Evolutionary conservation across 805 yeast genomes (phyloP), one percentile per base, ranked within the genome.

Genomic region (Cyberlindnera veronae): DNA sequence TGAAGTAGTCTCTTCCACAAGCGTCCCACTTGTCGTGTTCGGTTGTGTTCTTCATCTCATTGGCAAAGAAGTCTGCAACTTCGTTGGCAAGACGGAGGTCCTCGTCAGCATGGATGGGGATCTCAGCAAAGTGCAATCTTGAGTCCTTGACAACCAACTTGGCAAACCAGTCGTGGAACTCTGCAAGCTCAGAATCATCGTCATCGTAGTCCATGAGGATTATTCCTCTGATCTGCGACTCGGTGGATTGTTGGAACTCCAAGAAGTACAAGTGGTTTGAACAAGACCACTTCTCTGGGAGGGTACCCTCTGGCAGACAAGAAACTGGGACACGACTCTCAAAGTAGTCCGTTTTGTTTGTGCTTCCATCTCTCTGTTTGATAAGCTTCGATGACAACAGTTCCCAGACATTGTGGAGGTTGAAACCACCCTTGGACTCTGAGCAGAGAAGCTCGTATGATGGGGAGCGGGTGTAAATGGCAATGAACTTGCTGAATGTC

Each of bases 1-100:
- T 54, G 47, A 77, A 78, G 30, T 62, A 59, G 0, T 54, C 65
- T 30, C 66, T 59, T 2, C 81, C 81, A 6, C 64, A 67, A 6
- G 51, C 45, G 9, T 62, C 62, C 83, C 83, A 77, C 50, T 69
- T 58, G 50, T 78, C 83, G 37, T 62, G 51, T 3, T 49, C 28
- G 4, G 71, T 67, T 2, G 74, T 64, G 49, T 77, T 74, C 49
- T 72, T 74, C 57, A 77, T 58, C 16, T 63, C 58, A 0, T 52
- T 45, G 12, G 64, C 77, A 51, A 77, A 77, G 34, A 61, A 65
- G 9, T 67, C 63, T 14, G 77, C 61, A 47, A 69, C 54, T 5
- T 38, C 8, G 26, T 49, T 54, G 24, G 67, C 66, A 35, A 55
- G 51, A 4, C 49, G 32, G 23, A 39, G 34, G 11, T 45, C 48